These are phyloP conservation scores for Lathyrus aphaca DNA, from an alignment of 306 rosid species.

Conservation along the genomic window DNA sequence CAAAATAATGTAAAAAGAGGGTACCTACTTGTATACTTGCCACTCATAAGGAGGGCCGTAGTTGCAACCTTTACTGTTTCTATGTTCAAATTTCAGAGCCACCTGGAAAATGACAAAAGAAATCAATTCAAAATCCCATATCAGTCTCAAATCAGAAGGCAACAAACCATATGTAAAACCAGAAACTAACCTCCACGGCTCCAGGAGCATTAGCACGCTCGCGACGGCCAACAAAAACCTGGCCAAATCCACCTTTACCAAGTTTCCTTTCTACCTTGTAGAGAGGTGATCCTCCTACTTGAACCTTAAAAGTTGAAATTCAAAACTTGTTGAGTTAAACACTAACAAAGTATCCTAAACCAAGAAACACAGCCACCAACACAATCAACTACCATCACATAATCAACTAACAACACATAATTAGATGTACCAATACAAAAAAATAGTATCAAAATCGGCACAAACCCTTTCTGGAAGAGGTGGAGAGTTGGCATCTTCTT, in stretches of 20 bases:
- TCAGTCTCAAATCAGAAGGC: not conserved
- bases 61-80: constrained; percentile 97
- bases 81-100: constrained; percentile 93
- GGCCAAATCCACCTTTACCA: constrained; percentile 98
- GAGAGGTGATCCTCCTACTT: constrained; percentile 90
- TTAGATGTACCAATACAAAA: too few relatives aligned
- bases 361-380: not conserved
- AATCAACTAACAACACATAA: too few relatives aligned
- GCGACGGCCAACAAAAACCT: constrained; percentile 96
- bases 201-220: constrained; percentile 72
- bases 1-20: constrained; percentile 11
- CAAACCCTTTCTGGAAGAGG: constrained; percentile 85
- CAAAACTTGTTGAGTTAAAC: not conserved
- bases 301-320: constrained; percentile 56
- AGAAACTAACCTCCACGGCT: constrained; percentile 65
- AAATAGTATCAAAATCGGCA: not conserved
- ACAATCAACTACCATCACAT: not conserved
- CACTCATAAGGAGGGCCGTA: constrained; percentile 99
- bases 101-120: constrained; percentile 60
- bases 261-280: constrained; percentile 89
- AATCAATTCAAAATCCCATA: constrained; percentile 22
- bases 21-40: constrained; percentile 96
- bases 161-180: not conserved
- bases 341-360: not conserved
- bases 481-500: constrained; percentile 74